Base-by-base conservation (phyloP, 1,284 basidiomycete genomes). In the Tranzscheliella williamsii region DNA sequence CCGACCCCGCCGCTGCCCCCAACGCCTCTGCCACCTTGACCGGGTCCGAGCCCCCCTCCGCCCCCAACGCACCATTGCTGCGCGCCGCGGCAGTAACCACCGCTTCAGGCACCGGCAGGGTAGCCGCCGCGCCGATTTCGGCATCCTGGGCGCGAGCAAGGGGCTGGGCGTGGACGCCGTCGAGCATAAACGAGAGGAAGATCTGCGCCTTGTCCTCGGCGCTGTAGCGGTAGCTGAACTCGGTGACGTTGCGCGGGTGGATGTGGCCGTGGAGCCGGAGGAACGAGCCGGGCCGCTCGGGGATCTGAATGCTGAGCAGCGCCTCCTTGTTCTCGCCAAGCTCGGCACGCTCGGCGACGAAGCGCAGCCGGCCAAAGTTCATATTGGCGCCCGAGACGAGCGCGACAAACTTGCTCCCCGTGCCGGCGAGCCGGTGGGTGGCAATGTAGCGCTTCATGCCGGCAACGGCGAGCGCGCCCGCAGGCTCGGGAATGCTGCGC, bases 341-440 rank as follows among this genome's bases (percentile, higher is more conserved):
- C 78, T 96, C 92, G 15, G 95, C 95, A 48, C 95, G 90, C 76
- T 99, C 95, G 13, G 95, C 89, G 20, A 99, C 94, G 75, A 98
- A 99, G 6, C 95, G 85, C 36, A 99, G 79, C 21, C 95, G 85
- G 64, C 91, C 89, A 79, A 99, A 98, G 81, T 99, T 97, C 91
- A 98, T 96, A 80, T 99, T 98, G 13, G 95, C 95, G 23, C 95
- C 95, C 62, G 89, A 92, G 57, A 98, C 82, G 42, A 97, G 86
- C 2, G 86, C 92, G 26, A 97, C 91, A 65, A 93, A 96, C 53
- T 85, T 86, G 79, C 91, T 92, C 47, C 88, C 84, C 1, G 88
- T 85, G 36, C 88, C 89, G 41, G 90, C 73, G 23, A 97, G 84
- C 51, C 87, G 83, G 78, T 96, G 90, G 48, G 86, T 79, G 24